Base-by-base conservation (phyloP, 73 alveolate genomes). In the Paraurostyla sp. region DNA sequence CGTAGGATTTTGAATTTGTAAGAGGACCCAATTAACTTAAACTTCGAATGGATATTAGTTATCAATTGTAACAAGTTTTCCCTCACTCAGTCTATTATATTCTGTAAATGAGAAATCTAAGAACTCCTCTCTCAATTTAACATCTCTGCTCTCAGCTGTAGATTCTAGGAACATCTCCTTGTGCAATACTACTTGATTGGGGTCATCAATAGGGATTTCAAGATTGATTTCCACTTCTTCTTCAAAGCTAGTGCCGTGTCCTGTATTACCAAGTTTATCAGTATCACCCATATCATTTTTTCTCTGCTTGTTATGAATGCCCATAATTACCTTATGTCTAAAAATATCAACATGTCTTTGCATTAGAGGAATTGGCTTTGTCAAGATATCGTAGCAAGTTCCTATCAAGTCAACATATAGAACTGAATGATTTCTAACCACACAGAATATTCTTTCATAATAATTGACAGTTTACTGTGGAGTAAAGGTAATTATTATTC, bases 381-480 rank as follows among this genome's bases (percentile, higher is more conserved):
- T 96, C 62, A 96, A 85, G 20, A 97, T 90, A 80, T 98, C 99
- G 88, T 93, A 98, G 88, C 99, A 98, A 52, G 99, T 93, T 0
- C 99, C 99, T 68, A 97, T 89, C 76, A 98, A 85, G 89, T 98
- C 99, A 46, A 97, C 96, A 86, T 88, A 97, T 25, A 97, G 94
- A 56, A 98, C 91, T 50, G 90, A 50, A 89, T 97, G 99, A 83
- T 97, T 97, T 91, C 94, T 96, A 35, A 96, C 96, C 16, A 97
- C 56, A 58, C 98, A 90, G 91, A 92, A 95, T 32, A 97, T 98
- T 83, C 99, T 95, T 88, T 95, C 98, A 84, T 98, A 98, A 81
- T 97, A 98, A 62, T 93, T 60, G 43, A 94, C 95, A 11, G 99
- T 96, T 83, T 95, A 92, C 83, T 91, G 91, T 40, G 99, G 99